These are phyloP conservation scores for Quercus engelmannii DNA, from an alignment of 306 rosid genomes.

Conservation along the genomic window DNA sequence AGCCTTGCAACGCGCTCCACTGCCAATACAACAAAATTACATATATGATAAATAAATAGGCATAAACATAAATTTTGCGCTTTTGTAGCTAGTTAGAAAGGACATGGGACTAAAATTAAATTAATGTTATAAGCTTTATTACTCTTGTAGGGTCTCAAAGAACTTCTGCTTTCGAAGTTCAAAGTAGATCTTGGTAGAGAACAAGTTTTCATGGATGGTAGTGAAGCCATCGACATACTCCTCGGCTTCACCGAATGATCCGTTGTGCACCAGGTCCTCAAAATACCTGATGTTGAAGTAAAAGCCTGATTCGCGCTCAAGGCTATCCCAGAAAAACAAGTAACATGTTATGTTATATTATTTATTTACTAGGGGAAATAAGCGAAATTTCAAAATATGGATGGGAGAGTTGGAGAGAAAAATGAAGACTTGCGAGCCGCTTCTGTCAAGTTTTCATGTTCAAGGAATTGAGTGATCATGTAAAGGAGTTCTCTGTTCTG, in stretches of 20 bases:
- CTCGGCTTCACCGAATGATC: slow-evolving; percentile 13
- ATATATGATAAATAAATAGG: no score
- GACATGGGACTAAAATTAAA: no score
- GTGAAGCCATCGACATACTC: slow-evolving; percentile 23
- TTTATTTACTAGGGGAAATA: no score
- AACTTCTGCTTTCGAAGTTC: slow-evolving; percentile 20
- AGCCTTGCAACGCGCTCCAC: no score
- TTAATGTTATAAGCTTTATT: background rate
- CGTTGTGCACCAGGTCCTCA: background rate
- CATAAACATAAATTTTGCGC: no score
- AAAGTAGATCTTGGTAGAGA: background rate
- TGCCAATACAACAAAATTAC: no score
- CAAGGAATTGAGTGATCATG: slow-evolving; percentile 6
- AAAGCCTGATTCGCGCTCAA: slow-evolving; percentile 3
- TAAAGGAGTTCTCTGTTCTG: background rate
- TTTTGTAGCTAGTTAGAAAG: no score
- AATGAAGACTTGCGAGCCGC: slow-evolving; percentile 3
- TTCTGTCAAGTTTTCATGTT: background rate
- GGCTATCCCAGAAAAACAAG: background rate
- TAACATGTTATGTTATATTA: no score
- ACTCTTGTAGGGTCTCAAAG: slow-evolving; percentile 16
- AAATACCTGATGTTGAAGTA: slow-evolving; percentile 5
- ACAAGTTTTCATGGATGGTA: slow-evolving; percentile 1
- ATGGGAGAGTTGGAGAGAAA: background rate
- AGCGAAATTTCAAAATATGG: background rate